Evolutionary conservation across 306 rosid genomes (phyloP), one percentile per base, ranked within the genome.

Genomic region (Corylus heterophylla): DNA sequence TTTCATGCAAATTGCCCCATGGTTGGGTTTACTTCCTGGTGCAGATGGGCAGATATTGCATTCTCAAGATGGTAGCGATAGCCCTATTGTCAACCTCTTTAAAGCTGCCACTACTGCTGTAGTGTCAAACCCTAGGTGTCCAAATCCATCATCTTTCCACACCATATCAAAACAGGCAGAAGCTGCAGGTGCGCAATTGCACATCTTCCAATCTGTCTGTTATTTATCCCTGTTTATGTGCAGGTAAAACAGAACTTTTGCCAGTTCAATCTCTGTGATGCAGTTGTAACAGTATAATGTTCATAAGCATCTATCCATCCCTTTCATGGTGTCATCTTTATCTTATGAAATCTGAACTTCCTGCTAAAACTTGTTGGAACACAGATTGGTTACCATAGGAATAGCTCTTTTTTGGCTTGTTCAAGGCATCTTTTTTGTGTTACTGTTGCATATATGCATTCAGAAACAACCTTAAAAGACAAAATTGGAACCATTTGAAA

Each of bases 1-100:
- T 85, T 95, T 95, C 92, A 89, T 95, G 98, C 98, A 95, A 90
- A 95, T 92, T 64, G 94, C 97, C 80, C 97, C 98, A 10, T 95
- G 98, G 98, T 83, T 95, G 87, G 98, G 98, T 58, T 86, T 95
- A 85, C 81, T 92, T 87, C 96, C 98, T 78, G 95, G 98, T 73
- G 80, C 88, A 76, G 97, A 95, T 44, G 98, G 98, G 76, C 98
- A 92, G 89, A 79, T 95, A 80, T 71, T 88, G 82, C 89, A 92
- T 78, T 84, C 92, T 81, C 92, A 91, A 85, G 93, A 92, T 87
- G 94, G 88, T 61, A 94, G 95, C 59, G 97, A 91, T 81, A 92
- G 98, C 87, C 98, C 98, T 81, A 87, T 92, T 52, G 97, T 92
- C 77, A 87, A 86, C 82, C 91, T 95, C 83, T 95, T 95, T 80